phyloP scores from a whole-genome alignment of 495 filamentous ascomycete species.

The Neurospora pannonica region DNA sequence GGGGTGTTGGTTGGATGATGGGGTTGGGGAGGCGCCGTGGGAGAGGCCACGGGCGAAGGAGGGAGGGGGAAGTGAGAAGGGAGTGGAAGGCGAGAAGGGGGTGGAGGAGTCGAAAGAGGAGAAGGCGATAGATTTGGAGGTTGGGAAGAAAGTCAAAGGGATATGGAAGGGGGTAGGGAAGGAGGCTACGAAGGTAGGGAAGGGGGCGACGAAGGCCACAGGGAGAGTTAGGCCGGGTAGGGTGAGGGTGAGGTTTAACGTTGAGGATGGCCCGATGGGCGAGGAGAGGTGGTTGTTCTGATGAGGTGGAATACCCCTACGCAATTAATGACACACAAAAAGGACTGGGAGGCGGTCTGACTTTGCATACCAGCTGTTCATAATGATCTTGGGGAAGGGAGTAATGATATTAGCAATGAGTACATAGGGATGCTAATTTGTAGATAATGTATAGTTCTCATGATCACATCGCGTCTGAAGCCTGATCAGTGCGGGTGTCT shows the following conservation, averaged over 20 bases:
- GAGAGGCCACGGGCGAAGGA: neutral
- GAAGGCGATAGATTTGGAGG: no score
- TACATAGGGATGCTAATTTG: neutral
- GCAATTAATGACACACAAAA: neutral
- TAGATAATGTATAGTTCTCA: neutral
- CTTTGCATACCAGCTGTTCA: neutral
- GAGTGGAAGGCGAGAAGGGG: no score
- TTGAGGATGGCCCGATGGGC: neutral
- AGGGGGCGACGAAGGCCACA: neutral
- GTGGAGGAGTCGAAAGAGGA: no score
- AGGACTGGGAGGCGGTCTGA: neutral
- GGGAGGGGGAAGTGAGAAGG: neutral
- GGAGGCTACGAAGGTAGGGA: neutral
- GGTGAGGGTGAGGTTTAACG: neutral
- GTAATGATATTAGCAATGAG: neutral
- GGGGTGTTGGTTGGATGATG: slow-evolving; percentile 53
- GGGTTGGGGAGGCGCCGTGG: neutral
- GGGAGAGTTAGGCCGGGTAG: neutral
- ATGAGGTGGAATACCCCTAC: neutral
- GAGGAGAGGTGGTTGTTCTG: neutral
- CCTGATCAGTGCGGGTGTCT: neutral
- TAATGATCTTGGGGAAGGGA: neutral
- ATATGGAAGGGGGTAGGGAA: neutral
- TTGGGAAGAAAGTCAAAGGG: neutral
- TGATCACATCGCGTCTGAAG: neutral